Conservation (phyloP, 2,329 filamentous ascomycete genomes). For the Hypomyces rosellus region DNA sequence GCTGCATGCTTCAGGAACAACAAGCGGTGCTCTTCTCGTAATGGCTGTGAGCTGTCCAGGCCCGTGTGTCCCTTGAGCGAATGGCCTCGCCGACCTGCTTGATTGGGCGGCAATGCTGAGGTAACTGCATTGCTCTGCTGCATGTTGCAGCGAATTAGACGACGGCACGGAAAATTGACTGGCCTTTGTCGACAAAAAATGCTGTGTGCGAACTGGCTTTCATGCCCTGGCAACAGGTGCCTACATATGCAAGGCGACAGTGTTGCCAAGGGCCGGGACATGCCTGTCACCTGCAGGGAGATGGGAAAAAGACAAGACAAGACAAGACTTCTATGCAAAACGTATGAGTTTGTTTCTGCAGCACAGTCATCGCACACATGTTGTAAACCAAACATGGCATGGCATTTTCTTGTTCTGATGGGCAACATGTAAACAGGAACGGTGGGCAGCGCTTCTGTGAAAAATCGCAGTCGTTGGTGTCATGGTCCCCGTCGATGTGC, state of each 20-base stretch:
- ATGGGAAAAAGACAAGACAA: background rate
- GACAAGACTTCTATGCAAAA: background rate
- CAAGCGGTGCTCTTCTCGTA: background rate
- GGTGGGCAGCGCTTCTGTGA: background rate
- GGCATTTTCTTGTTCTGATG: too few relatives aligned
- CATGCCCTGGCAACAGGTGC: background rate
- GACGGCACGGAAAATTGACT: too few relatives aligned
- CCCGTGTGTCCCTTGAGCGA: background rate
- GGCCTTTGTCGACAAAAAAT: background rate
- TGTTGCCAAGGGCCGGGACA: background rate
- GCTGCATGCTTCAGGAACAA: slow-evolving; percentile 6
- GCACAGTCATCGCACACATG: too few relatives aligned
- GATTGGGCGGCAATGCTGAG: slow-evolving; percentile 6
- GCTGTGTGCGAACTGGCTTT: background rate
- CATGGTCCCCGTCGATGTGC: background rate
- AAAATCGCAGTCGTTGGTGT: background rate
- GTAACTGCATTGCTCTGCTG: slow-evolving; percentile 1
- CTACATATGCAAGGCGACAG: background rate
- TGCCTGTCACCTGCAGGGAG: too few relatives aligned
- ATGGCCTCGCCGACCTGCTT: slow-evolving; percentile 1
- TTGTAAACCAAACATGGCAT: too few relatives aligned
- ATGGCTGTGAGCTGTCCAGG: background rate
- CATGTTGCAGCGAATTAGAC: background rate
- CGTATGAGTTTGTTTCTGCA: too few relatives aligned
- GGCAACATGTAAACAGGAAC: too few relatives aligned